Evolutionary conservation across 169 alveolate genomes (phyloP), one percentile per base, ranked within the genome.

Genomic region (Eimeria sp.): DNA sequence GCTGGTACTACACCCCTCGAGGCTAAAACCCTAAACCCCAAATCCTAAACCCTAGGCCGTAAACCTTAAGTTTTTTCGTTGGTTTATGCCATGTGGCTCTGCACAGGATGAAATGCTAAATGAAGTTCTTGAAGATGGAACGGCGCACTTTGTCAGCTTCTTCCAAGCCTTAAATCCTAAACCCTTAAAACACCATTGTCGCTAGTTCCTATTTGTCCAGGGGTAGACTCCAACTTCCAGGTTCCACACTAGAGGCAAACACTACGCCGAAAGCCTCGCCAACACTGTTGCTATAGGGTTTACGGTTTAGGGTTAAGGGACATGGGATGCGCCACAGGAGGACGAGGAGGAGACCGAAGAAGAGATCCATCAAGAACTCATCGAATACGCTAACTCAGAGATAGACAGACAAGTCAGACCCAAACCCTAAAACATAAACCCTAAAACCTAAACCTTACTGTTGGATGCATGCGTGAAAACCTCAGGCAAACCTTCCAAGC

Each of bases 271-370:
- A 30, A 18, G 10, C 25, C 40, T 22, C 40, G 43, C 13, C 11
- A 25, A 10, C 84, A 73, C 18, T 73, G 82, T 61, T 16, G 72
- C 25, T 61, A 1, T 20, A 25, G 18, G 18, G 78, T n/a, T 40
- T 34, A 18, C 54, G 54, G 54, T 40, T 27, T 40, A 73, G 43
- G 54, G 84, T 10, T 27, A 1, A 7, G 14, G 54, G 51, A 16
- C 43, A 27, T 73, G 84, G n/a, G 47, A 16, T 73, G 84, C 30
- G 34, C 51, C 5, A 27, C 89, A 78, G 89, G 89, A 78, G 34
- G 89, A 78, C 65, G 89, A 78, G 27, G 89, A 34, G 34, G 89
- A 78, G 34, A 78, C 89, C 7, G 89, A 78, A 45, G 89, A 78
- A 43, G 65, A 78, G 51, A 49, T 78, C 40, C 61, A 43, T 4